These are phyloP conservation scores for Ambrosia hybrid DNA, from an alignment of 140 eudicot species.

Conservation along the genomic window DNA sequence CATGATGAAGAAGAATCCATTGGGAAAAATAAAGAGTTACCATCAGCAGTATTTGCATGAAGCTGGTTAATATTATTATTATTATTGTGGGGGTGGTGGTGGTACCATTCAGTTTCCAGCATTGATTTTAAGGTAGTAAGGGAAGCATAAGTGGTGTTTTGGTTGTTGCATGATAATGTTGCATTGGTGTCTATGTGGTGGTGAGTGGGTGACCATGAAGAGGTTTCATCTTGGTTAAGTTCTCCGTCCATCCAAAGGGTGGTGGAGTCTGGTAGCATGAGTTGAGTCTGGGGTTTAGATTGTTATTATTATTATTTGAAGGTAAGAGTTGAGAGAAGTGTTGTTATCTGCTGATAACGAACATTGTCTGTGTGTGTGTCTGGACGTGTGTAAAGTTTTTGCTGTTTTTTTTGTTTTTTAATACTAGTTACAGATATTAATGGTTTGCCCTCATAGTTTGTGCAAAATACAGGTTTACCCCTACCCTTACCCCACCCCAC, in stretches of 20 bases:
- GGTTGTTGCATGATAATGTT: constrained; percentile 14
- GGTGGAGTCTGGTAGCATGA: constrained; percentile 39
- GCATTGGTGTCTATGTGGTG: constrained; percentile 7
- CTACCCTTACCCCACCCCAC: background rate
- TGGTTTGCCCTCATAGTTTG: constrained; percentile 3
- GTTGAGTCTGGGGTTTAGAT: background rate
- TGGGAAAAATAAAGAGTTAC: constrained; percentile 24
- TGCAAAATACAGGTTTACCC: constrained; percentile 18
- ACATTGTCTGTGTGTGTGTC: constrained; percentile 4
- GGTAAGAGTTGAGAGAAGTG: background rate
- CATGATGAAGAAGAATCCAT: constrained; percentile 52
- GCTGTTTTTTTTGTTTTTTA: background rate
- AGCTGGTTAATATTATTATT: constrained; percentile 12
- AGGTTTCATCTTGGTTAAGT: constrained; percentile 40
- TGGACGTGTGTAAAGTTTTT: constrained; percentile 10
- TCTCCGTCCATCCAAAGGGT: constrained; percentile 35
- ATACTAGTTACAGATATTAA: background rate
- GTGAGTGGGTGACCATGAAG: constrained; percentile 45
- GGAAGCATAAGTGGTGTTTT: constrained; percentile 24
- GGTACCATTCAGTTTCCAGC: constrained; percentile 46
- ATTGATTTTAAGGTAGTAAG: constrained; percentile 41
- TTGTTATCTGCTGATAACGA: constrained; percentile 20
- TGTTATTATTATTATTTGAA: too few relatives aligned
- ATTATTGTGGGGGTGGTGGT: background rate
- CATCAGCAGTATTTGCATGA: constrained; percentile 4